Conservation (phyloP, 805 yeast genomes). For the Starmerella vaccinii region DNA sequence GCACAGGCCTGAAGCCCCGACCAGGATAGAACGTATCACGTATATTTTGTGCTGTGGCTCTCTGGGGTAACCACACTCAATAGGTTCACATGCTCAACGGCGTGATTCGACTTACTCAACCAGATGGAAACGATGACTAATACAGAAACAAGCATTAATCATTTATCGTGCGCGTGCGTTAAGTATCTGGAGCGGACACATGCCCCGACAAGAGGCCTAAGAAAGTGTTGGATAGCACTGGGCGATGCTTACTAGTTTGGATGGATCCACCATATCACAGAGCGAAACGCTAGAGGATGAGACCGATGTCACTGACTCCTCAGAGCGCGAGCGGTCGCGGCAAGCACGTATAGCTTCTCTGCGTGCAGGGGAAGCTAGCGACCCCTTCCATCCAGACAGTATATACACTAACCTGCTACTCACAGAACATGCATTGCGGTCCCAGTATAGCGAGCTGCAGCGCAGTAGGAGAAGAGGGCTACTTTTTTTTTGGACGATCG, state of each 20-base stretch:
- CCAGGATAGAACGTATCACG: no score
- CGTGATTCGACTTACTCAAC: not conserved
- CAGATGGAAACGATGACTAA: not conserved
- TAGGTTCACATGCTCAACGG: not conserved
- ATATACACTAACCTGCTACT: conserved; percentile 50
- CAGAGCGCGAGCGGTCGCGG: not conserved
- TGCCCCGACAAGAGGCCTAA: not conserved
- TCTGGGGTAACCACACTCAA: not conserved
- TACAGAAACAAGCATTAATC: not conserved
- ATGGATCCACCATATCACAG: not conserved
- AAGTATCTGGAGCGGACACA: not conserved
- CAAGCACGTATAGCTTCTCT: not conserved
- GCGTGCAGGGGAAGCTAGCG: not conserved
- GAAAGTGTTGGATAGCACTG: not conserved
- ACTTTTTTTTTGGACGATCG: conserved; percentile 36
- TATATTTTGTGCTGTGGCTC: no score
- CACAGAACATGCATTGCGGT: conserved; percentile 74
- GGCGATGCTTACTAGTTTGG: not conserved
- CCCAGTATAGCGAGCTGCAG: conserved; percentile 66
- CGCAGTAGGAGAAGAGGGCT: conserved; percentile 53
- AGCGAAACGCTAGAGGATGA: not conserved
- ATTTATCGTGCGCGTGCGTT: no score
- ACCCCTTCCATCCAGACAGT: conserved; percentile 13
- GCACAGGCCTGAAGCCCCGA: no score
- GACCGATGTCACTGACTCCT: not conserved